phyloP scores from a whole-genome alignment of 2,329 filamentous ascomycete species.

The Fusarium bulbicola region DNA sequence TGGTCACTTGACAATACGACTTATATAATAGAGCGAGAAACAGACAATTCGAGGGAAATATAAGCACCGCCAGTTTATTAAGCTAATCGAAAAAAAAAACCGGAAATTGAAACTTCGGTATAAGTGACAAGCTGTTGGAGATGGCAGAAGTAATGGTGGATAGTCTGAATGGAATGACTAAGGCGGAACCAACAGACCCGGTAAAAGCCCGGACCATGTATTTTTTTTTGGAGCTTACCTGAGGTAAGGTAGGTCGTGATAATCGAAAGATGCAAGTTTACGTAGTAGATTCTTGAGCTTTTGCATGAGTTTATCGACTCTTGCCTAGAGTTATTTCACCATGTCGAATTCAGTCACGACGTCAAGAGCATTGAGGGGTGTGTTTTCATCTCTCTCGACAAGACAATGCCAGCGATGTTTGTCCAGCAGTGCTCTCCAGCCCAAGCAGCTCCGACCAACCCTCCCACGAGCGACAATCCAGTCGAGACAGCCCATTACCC shows the following conservation, averaged over 20 bases:
- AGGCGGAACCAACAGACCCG: conserved; percentile 18
- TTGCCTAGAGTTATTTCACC: conserved; percentile 20
- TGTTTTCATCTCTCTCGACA: conserved; percentile 44
- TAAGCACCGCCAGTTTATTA: conserved; percentile 1
- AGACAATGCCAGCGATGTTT: conserved; percentile 56
- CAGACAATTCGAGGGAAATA: not conserved
- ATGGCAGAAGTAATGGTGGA: conserved; percentile 5
- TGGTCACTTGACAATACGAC: conserved; percentile 29
- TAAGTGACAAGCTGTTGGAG: conserved; percentile 18
- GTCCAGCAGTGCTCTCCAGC: conserved; percentile 47
- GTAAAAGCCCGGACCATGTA: conserved; percentile 40
- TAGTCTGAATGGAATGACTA: conserved; percentile 40
- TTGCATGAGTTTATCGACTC: conserved; percentile 28
- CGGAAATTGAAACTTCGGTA: not conserved
- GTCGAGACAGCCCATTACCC: conserved; percentile 48
- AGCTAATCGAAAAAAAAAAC: not conserved
- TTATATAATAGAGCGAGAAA: conserved; percentile 3
- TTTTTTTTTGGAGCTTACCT: conserved; percentile 38
- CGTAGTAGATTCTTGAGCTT: conserved; percentile 28
- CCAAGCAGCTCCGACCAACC: conserved; percentile 49
- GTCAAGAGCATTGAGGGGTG: conserved; percentile 49
- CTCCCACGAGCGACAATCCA: conserved; percentile 45
- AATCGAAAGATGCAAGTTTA: conserved; percentile 43
- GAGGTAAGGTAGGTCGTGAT: conserved; percentile 3
- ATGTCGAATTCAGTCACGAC: conserved; percentile 54